phyloP scores from a whole-genome alignment of 2,329 filamentous ascomycete species.

The Ascosphaera aggregata region DNA sequence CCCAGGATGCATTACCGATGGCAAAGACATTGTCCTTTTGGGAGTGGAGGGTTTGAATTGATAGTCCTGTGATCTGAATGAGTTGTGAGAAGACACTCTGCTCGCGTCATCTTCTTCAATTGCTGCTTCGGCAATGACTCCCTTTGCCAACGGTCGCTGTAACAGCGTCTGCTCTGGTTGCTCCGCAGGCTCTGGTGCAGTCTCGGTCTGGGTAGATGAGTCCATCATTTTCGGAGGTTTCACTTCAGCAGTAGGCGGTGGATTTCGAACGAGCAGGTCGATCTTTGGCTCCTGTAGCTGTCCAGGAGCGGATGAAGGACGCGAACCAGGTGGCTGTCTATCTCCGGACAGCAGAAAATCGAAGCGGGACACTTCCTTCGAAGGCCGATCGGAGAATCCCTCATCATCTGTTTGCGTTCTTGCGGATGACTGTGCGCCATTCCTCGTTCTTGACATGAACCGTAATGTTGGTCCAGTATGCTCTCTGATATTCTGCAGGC shows the following conservation, averaged over 20 bases:
- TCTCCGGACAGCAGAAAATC: not conserved
- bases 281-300: slow-evolving; percentile 1
- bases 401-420: not conserved
- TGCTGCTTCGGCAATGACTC: not conserved
- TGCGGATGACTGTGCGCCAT: not conserved
- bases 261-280: not conserved
- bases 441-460: not conserved
- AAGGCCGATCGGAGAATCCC: not conserved
- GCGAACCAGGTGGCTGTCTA: not conserved
- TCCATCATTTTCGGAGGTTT: not conserved
- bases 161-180: not conserved
- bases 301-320: slow-evolving; percentile 1
- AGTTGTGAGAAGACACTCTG: not conserved
- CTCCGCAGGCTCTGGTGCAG: not conserved
- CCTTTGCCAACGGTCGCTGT: not conserved
- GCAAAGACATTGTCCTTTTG: not conserved
- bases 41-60: not conserved
- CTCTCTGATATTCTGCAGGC: slow-evolving; percentile 1
- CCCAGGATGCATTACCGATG: not conserved
- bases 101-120: not conserved
- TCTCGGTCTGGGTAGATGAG: not conserved
- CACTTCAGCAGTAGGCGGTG: not conserved
- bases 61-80: not conserved
- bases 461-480: not conserved
- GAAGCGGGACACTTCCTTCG: not conserved